Conservation (phyloP, 2,329 filamentous ascomycete species). For the Acrocalymma vagum region DNA sequence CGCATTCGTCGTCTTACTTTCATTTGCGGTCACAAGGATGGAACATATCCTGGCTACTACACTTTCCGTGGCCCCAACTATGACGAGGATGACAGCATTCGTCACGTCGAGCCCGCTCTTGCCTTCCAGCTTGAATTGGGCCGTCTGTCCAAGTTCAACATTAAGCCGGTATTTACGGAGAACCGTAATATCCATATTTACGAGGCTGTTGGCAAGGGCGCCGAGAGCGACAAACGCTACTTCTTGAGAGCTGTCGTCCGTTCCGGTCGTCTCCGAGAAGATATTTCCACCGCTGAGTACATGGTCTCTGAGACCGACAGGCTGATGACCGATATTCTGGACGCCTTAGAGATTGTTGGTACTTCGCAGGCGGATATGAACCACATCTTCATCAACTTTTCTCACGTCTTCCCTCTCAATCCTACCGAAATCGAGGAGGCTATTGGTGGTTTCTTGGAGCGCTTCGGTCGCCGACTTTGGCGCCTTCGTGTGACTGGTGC, state of each 20-base stretch:
- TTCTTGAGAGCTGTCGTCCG: conserved; percentile 96
- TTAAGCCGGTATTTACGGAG: conserved; percentile 97
- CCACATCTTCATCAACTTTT: conserved; percentile 99
- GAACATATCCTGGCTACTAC: conserved; percentile 95
- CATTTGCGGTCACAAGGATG: conserved; percentile 93
- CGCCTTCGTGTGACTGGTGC: conserved; percentile 95
- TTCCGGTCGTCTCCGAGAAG: conserved; percentile 91
- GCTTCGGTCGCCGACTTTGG: conserved; percentile 95
- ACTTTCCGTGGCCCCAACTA: conserved; percentile 95
- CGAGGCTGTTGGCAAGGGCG: conserved; percentile 92
- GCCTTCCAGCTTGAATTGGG: conserved; percentile 98
- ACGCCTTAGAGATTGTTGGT: conserved; percentile 96
- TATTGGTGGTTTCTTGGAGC: conserved; percentile 92
- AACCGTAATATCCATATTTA: conserved; percentile 99
- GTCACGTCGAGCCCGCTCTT: conserved; percentile 94
- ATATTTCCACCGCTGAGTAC: conserved; percentile 98
- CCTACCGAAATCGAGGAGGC: conserved; percentile 92
- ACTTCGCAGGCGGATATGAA: conserved; percentile 99
- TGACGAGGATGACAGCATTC: conserved; percentile 91
- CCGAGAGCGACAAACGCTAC: conserved; percentile 97
- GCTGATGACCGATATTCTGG: conserved; percentile 96
- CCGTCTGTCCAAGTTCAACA: conserved; percentile 94
- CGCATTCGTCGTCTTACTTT: conserved; percentile 92
- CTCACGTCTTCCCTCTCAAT: conserved; percentile 90
- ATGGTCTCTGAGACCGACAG: conserved; percentile 96